Conservation (phyloP, 2,329 filamentous ascomycete genomes). For the Hirsutella minnesotensis region DNA sequence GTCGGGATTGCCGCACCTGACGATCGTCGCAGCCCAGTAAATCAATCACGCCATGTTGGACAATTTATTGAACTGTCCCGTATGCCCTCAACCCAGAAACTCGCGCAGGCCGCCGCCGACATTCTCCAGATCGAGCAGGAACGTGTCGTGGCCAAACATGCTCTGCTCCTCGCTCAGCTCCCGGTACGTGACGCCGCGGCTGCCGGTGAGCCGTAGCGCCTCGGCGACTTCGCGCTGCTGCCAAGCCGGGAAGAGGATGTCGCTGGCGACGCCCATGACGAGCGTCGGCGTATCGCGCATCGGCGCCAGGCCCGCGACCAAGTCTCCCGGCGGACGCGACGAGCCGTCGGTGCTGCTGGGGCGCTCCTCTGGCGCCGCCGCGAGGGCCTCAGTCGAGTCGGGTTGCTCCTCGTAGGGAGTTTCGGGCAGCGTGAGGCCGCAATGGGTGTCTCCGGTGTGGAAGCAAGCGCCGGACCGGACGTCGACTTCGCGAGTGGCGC, state of each 20-base stretch:
- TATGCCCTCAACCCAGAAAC: slow-evolving; percentile 66
- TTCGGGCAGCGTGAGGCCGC: slow-evolving; percentile 73
- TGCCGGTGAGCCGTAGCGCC: slow-evolving; percentile 65
- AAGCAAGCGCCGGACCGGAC: slow-evolving; percentile 44
- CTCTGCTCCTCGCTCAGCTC: slow-evolving; percentile 92
- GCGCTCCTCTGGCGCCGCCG: slow-evolving; percentile 12
- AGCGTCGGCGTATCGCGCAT: slow-evolving; percentile 70
- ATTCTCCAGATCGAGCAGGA: slow-evolving; percentile 82
- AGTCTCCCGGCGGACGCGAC: slow-evolving; percentile 59
- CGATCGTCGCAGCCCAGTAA: too few relatives aligned
- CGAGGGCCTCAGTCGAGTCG: slow-evolving; percentile 26
- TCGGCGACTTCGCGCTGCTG: slow-evolving; percentile 92
- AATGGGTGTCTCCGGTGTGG: slow-evolving; percentile 27
- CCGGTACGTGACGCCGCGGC: slow-evolving; percentile 70
- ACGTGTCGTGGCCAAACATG: slow-evolving; percentile 93
- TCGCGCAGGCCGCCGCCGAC: slow-evolving; percentile 73
- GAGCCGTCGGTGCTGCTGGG: slow-evolving; percentile 13
- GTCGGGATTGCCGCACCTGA: too few relatives aligned
- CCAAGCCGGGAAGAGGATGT: slow-evolving; percentile 96
- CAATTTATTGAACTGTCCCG: too few relatives aligned
- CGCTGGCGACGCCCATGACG: slow-evolving; percentile 87
- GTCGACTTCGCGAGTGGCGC: slow-evolving; percentile 47
- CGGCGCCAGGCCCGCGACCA: slow-evolving; percentile 61
- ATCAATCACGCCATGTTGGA: too few relatives aligned
- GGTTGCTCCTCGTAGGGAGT: slow-evolving; percentile 79